Base-by-base conservation (phyloP, 306 rosid genomes). In the Gynostemma pentaphyllum region DNA sequence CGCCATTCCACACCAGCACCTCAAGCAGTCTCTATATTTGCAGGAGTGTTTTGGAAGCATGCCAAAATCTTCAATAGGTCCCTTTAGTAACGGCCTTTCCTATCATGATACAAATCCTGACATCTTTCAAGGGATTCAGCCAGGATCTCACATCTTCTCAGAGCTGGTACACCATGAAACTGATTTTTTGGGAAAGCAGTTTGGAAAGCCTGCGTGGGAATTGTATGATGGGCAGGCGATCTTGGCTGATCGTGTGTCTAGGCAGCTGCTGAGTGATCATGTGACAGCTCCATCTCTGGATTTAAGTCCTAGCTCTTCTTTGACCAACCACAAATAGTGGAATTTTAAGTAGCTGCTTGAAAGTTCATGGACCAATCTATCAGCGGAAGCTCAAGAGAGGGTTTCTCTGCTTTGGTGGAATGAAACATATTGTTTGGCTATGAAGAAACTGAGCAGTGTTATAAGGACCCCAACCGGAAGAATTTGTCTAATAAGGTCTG, bases 201-300 rank as follows among this genome's bases (percentile, higher is more conserved):
- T 78, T 21, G 75, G 76, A 57, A 71, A 70, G 63, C 72, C 72
- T 57, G 57, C 46, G 27, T 79, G 74, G 22, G 80, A 66, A 67
- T 47, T 74, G 54, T 68, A 70, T 30, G 86, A 75, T 44, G 77
- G 42, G 42, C 81, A 74, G 71, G 66, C 79, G 1, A 61, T 51
- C 68, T 76, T 82, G 67, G 75, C 83, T 54, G 84, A 85, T 59
- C 71, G 82, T 34, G 79, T 82, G 10, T 74, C 96, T 34, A 80
- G 80, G 57, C 92, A 78, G 78, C 72, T 67, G 64, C 41, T 74
- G 66, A 85, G 73, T 75, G 94, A 81, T 63, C 78, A 68, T 70
- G 54, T 63, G 22, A 78, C 72, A 73, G 62, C 74, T 26, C 68
- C 81, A 16, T 74, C 80, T 22, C 19, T 74, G 19, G 74, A 72